Conservation (phyloP, 768 basidiomycete genomes). For the Strobilomyces echinocephalus region DNA sequence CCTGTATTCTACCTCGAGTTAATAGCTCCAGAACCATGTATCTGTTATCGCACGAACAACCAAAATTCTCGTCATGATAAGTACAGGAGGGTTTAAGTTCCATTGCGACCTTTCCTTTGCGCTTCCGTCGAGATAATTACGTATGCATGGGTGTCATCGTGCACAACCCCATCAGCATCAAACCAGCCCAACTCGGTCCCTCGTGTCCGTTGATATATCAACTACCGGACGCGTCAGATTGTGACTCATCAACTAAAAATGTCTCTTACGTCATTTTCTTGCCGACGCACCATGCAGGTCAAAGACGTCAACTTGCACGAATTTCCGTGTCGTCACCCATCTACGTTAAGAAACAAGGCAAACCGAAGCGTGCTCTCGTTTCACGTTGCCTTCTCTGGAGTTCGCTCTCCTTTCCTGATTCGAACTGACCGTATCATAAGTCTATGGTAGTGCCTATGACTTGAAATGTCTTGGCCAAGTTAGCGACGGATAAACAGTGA, state of each 20-base stretch:
- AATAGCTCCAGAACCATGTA: constrained; percentile 29
- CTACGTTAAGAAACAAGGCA: neutral
- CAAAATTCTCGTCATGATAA: constrained; percentile 2
- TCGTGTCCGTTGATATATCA: constrained; percentile 5
- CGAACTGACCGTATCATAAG: too few species aligned
- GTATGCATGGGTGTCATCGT: neutral
- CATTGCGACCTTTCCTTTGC: neutral
- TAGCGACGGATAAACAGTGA: too few species aligned
- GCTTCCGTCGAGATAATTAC: neutral
- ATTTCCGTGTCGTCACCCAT: neutral
- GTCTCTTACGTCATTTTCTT: neutral
- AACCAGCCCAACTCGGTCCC: constrained; percentile 1
- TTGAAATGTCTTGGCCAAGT: too few species aligned
- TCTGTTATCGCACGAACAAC: constrained; percentile 21
- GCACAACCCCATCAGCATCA: neutral
- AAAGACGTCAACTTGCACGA: neutral
- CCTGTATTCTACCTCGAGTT: constrained; percentile 26
- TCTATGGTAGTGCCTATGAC: too few species aligned
- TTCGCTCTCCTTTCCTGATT: neutral
- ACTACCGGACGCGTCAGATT: neutral
- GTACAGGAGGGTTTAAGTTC: neutral
- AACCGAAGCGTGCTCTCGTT: neutral
- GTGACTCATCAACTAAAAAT: constrained; percentile 4
- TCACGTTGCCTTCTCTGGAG: neutral
- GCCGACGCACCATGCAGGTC: neutral